phyloP scores from a whole-genome alignment of 495 filamentous ascomycete genomes.

The Astrocystis sublimbata region DNA sequence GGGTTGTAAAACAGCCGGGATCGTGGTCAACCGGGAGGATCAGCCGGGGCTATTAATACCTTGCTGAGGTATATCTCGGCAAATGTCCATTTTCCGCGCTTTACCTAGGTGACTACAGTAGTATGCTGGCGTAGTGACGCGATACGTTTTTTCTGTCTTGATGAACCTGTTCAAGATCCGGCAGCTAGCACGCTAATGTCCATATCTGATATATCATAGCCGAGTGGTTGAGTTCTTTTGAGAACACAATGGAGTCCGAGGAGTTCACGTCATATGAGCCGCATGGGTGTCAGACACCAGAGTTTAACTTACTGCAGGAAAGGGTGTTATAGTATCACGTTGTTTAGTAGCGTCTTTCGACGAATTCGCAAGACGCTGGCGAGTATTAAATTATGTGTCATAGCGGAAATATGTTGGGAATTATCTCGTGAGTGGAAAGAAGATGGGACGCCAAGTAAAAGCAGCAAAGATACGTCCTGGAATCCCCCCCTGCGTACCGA shows the following conservation, averaged over 20 bases:
- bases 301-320: too few species aligned
- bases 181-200: not conserved
- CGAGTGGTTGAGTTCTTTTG: not conserved
- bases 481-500: too few species aligned
- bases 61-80: not conserved
- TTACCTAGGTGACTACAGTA: not conserved
- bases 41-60: conserved; percentile 8
- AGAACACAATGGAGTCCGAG: too few species aligned
- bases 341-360: too few species aligned
- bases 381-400: too few species aligned
- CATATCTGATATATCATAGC: not conserved
- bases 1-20: conserved; percentile 12
- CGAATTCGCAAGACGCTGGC: too few species aligned
- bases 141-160: not conserved
- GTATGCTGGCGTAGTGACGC: not conserved
- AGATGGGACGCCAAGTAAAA: not conserved
- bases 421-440: not conserved
- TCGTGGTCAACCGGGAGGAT: not conserved
- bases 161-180: not conserved
- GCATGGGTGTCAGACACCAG: too few species aligned
- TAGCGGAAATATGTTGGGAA: not conserved
- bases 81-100: not conserved
- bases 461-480: too few species aligned
- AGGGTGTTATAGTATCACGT: too few species aligned
- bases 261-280: too few species aligned